Percentiles rank a stretch among this genome's conserved stretches.
Conservation (phyloP, 805 yeast genomes). For the Lachancea quebecensis region DNA sequence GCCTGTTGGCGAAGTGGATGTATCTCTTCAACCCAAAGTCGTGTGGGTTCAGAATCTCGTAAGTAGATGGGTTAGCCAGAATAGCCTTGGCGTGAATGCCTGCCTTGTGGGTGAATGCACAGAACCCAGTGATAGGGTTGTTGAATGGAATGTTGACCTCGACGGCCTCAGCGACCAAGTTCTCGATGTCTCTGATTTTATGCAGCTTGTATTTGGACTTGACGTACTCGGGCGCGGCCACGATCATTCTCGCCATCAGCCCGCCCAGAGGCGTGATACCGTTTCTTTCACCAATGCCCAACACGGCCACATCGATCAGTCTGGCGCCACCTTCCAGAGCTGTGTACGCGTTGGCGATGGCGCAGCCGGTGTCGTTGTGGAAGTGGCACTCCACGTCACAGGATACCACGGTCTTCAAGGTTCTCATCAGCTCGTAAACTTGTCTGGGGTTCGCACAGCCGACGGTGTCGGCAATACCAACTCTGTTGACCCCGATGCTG, state of each 20-base stretch:
- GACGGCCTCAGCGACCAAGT: slow-evolving; percentile 93
- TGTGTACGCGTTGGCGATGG: slow-evolving; percentile 96
- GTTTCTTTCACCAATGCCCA: slow-evolving; percentile 98
- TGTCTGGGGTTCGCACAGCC: slow-evolving; percentile 99
- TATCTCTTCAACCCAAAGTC: slow-evolving; percentile 95
- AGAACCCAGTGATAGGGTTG: slow-evolving; percentile 98
- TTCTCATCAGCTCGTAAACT: slow-evolving; percentile 92
- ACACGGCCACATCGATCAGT: slow-evolving; percentile 87
- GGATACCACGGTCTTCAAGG: slow-evolving; percentile 85
- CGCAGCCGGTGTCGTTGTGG: slow-evolving; percentile 99
- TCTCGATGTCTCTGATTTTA: slow-evolving; percentile 92
- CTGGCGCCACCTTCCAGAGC: slow-evolving; percentile 97
- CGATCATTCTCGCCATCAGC: slow-evolving; percentile 98
- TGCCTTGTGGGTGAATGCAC: slow-evolving; percentile 99
- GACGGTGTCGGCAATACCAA: slow-evolving; percentile 98
- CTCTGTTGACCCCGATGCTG: slow-evolving; percentile 96
- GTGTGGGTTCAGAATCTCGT: slow-evolving; percentile 88
- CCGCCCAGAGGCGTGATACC: slow-evolving; percentile 98
- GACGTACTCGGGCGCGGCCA: slow-evolving; percentile 95
- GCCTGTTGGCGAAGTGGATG: slow-evolving; percentile 95
- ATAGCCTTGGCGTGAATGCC: slow-evolving; percentile 99
- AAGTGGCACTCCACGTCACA: slow-evolving; percentile 98
- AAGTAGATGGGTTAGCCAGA: slow-evolving; percentile 97
- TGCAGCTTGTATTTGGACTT: slow-evolving; percentile 89
- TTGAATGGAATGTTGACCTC: slow-evolving; percentile 96